Base-by-base conservation (phyloP, 208 protist genomes). In the Trypanosoma rangeli region DNA sequence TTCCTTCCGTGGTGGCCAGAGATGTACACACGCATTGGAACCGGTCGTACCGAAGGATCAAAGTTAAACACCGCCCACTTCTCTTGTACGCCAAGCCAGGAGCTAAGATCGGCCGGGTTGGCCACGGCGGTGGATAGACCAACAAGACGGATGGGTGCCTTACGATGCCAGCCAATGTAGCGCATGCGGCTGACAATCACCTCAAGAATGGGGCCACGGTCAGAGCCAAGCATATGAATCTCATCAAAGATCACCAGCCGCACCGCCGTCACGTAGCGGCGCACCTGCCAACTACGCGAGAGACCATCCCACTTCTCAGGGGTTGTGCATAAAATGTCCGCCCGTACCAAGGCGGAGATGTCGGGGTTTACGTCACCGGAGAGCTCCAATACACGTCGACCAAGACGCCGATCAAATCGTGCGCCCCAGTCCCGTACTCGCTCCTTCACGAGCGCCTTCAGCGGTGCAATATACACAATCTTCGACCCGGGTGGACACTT, bases 301-400 rank as follows among this genome's bases (percentile, higher is more conserved):
- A 99, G 98, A 57, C 98, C 98, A 88, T 99, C 99, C 98, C 98
- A 99, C 83, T 99, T 99, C 78, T 99, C 99, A 20, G 99, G 99
- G 31, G 99, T 99, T 13, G 99, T 99, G 68, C 97, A 93, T 10
- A 99, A 89, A 53, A 99, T 97, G 75, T 99, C 90, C 0, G 98
- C 96, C 55, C 85, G 85, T 4, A 96, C 86, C 15, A 99, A 80
- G 44, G 92, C 89, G 22, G 74, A 78, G 48, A 98, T 92, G 75
- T 99, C 97, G 16, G 97, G 98, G 50, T 95, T 97, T 39, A 91
- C 86, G 69, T 99, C 98, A 70, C 98, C 98, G 10, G 98, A 99
- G 12, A 99, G 89, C 88, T 99, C 99, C 20, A 99, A 95, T 8
- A 99, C 81, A 37, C 78, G 80, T 52, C 98, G 93, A 29, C 98